Evolutionary conservation across 1,284 basidiomycete species (phyloP), one percentile per base, ranked within the genome.

Genomic region (Ceratobasidium theobromae): DNA sequence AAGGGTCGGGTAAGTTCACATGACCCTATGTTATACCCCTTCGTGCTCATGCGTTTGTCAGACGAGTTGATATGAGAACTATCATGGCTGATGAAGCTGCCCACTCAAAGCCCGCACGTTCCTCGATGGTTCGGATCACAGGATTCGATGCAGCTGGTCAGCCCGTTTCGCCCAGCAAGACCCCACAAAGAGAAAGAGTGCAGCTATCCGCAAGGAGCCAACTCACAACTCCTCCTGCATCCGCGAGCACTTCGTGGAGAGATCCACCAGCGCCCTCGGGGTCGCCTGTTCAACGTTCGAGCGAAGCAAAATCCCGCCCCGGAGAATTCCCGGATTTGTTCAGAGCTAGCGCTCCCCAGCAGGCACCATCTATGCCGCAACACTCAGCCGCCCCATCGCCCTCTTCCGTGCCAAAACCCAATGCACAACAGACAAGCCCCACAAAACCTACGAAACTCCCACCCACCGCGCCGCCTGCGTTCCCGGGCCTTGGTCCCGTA

Each of bases 11-110:
- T 57, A 51, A 35, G 53, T 53, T 25, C 21, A 43, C 9, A 30
- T 30, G 12, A 5, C 16, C 18, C 35, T 52, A 4, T 27, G 4
- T 46, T 25, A 16, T 38, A 14, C 70, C 73, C 71, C 76, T 74
- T 55, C 14, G 25, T 75, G 77, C 84, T 83, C 73, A 69, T 82
- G 79, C 1, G 25, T 55, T 40, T 53, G 18, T 28, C 70, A 92
- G 88, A 28, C 48, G 60, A 40, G 83, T 87, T 8, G 92, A 96
- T 73, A 86, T 97, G 80, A 87, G 90, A 71, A 79, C 84, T 21
- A 87, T 98, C 69, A 93, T 97, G 85, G 91, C 89, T 0, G 91
- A 93, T 74, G 84, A 86, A 0, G 84, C 84, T 45, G 77, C 67
- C 27, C 40, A 45, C 8, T 33, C 52, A 43, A 30, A 35, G 6